phyloP scores from a whole-genome alignment of 2,329 filamentous ascomycete species.

The Cadophora sp. region DNA sequence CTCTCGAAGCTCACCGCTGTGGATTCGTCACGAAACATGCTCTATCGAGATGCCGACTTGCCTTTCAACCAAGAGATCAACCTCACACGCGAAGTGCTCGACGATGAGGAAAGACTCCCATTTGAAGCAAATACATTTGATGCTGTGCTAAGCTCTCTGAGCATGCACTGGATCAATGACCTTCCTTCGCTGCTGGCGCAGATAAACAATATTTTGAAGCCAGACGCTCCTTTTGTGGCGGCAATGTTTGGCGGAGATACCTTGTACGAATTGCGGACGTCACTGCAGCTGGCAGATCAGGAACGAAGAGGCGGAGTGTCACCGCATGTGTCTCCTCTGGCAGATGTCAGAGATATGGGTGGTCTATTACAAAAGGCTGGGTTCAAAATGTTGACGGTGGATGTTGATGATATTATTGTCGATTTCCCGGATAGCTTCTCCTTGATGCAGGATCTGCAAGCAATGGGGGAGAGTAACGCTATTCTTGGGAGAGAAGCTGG shows the following conservation, averaged over 20 bases:
- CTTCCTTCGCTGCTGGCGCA: constrained; percentile 84
- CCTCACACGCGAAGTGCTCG: constrained; percentile 77
- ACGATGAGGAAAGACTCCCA: constrained; percentile 76
- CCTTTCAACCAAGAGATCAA: constrained; percentile 77
- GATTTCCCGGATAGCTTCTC: constrained; percentile 91
- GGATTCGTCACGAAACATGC: constrained; percentile 78
- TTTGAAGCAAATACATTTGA: constrained; percentile 83
- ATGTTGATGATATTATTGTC: constrained; percentile 96
- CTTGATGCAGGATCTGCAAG: constrained; percentile 91
- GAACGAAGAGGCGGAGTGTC: constrained; percentile 91
- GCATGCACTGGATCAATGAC: constrained; percentile 97
- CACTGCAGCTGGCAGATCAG: constrained; percentile 88
- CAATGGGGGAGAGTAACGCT: constrained; percentile 95
- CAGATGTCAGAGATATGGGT: constrained; percentile 90
- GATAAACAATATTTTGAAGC: constrained; percentile 86
- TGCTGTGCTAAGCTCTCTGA: constrained; percentile 86
- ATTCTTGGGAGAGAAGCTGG: constrained; percentile 85
- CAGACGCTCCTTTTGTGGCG: constrained; percentile 89
- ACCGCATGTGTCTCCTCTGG: constrained; percentile 88
- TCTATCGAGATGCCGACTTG: constrained; percentile 79
- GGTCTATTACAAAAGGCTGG: constrained; percentile 85
- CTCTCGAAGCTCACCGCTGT: constrained; percentile 79
- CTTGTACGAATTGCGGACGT: constrained; percentile 90
- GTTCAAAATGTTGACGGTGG: constrained; percentile 95
- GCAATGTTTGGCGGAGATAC: constrained; percentile 98